Evolutionary conservation across 768 basidiomycete genomes (phyloP).

Genomic region (Mycena filopes): DNA sequence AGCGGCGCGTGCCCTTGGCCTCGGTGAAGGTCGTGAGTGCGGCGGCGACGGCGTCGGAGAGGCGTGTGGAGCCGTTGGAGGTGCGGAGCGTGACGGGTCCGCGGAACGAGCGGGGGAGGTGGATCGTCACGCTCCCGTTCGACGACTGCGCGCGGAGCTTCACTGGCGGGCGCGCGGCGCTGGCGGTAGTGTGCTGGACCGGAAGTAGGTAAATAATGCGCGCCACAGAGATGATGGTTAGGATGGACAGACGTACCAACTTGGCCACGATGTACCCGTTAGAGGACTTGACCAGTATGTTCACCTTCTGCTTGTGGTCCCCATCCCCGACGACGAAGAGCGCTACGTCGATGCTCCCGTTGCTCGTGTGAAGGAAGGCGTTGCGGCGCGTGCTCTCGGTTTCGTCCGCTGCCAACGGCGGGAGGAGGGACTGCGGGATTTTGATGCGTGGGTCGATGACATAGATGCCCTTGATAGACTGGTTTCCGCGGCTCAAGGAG

Average conservation of each 20-base stretch:
- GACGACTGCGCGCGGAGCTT: conserved; percentile 36
- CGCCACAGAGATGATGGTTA: background rate
- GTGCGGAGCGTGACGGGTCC: conserved; percentile 49
- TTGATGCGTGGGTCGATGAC: conserved; percentile 54
- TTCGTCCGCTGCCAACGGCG: conserved; percentile 48
- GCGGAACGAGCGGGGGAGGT: conserved; percentile 53
- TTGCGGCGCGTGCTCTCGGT: conserved; percentile 53
- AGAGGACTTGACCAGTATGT: conserved; percentile 34
- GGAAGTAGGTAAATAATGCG: background rate
- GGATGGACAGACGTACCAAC: conserved; percentile 9
- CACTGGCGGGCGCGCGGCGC: conserved; percentile 38
- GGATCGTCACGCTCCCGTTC: conserved; percentile 48
- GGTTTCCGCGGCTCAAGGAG: conserved; percentile 42
- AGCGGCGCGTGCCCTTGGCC: conserved; percentile 43
- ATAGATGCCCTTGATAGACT: conserved; percentile 49
- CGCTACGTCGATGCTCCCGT: conserved; percentile 50
- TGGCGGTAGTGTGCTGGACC: background rate
- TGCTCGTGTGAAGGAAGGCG: conserved; percentile 44
- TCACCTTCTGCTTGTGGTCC: conserved; percentile 26
- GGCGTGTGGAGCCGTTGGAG: conserved; percentile 44
- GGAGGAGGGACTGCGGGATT: conserved; percentile 51
- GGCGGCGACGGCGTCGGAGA: conserved; percentile 45
- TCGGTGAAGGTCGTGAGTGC: conserved; percentile 47
- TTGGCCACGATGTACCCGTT: conserved; percentile 42
- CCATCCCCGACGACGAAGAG: conserved; percentile 46